Conservation (phyloP, 805 yeast species). For the Cyberlindnera galapagoensis region DNA sequence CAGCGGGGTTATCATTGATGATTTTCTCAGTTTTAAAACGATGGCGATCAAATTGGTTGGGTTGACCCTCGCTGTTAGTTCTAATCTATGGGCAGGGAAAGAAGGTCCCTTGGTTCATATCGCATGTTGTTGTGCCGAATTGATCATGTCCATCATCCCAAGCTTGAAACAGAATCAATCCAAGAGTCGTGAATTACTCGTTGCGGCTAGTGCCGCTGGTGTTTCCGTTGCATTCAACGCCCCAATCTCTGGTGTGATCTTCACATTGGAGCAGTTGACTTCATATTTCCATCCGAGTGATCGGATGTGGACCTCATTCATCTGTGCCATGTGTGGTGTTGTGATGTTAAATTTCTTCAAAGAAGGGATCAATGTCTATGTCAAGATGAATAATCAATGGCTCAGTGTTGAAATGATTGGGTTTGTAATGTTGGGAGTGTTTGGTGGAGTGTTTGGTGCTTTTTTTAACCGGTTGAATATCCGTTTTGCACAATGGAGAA, state of each 20-base stretch:
- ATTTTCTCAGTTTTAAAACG: conserved; percentile 45
- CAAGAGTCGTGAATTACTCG: conserved; percentile 52
- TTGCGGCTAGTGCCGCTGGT: conserved; percentile 80
- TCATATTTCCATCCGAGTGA: conserved; percentile 56
- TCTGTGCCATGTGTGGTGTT: conserved; percentile 69
- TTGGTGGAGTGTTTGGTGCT: conserved; percentile 66
- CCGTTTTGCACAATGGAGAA: conserved; percentile 31
- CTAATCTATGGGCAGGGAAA: conserved; percentile 78
- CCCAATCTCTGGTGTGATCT: conserved; percentile 83
- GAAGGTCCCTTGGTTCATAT: conserved; percentile 87
- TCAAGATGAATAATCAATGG: conserved; percentile 72
- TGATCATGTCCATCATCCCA: conserved; percentile 29
- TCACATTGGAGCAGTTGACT: conserved; percentile 63
- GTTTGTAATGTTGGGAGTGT: conserved; percentile 59
- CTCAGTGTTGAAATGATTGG: conserved; percentile 64
- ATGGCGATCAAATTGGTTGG: conserved; percentile 53
- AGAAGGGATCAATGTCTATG: conserved; percentile 48
- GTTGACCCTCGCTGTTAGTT: conserved; percentile 57
- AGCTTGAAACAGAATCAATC: conserved; percentile 43
- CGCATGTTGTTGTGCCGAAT: conserved; percentile 50
- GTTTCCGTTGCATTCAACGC: conserved; percentile 81
- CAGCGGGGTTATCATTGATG: conserved; percentile 53
- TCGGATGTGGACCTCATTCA: conserved; percentile 79
- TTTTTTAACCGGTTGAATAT: conserved; percentile 43
- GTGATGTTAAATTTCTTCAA: conserved; percentile 47